Evolutionary conservation across 305 asterid genomes (phyloP), one percentile per base, ranked within the genome.

Genomic region (Fraxinus sp.): DNA sequence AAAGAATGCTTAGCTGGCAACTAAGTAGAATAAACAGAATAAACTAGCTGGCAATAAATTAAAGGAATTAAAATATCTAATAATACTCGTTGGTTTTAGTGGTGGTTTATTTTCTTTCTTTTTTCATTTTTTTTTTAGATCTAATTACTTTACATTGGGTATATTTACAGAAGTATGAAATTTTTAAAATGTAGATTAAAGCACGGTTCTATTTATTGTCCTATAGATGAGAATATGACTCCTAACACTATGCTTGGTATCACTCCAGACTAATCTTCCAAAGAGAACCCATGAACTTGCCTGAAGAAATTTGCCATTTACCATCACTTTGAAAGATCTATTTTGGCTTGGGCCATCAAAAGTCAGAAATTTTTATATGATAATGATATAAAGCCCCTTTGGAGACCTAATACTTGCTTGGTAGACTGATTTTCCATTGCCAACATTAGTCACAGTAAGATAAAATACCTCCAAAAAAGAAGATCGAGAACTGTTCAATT

Each of bases 221-320:
- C 90, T 81, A 10, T 82, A 93, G 30, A 95, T 90, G 73, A 94
- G 81, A 76, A 95, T 84, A 6, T 97, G 97, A 84, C 96, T 94
- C 77, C 85, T 89, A 11, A 90, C 97, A 77, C 4, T 44, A 76
- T 90, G 93, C 82, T 66, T 86, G 7, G 82, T 35, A 73, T 86
- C 94, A 11, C 78, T 88, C 97, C 99, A 95, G 4, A 76, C 81
- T 0, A 94, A 20, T 20, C 92, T 85, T 24, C 90, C 97, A 0
- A 97, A 89, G 8, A 88, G 84, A 32, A 70, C 79, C 91, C 89
- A 89, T 11, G 80, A n/a, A 18, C 39, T 79, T 1, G 74, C 26
- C 1, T 26, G n/a, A 0, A 30, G 73, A 66, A 89, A 85, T 20
- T 78, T 85, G 0, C 97, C 98, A 3, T 78, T 84, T 68, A 95